Evolutionary conservation across 345 rosid species (phyloP).

Genomic region (Brassica nigra): DNA sequence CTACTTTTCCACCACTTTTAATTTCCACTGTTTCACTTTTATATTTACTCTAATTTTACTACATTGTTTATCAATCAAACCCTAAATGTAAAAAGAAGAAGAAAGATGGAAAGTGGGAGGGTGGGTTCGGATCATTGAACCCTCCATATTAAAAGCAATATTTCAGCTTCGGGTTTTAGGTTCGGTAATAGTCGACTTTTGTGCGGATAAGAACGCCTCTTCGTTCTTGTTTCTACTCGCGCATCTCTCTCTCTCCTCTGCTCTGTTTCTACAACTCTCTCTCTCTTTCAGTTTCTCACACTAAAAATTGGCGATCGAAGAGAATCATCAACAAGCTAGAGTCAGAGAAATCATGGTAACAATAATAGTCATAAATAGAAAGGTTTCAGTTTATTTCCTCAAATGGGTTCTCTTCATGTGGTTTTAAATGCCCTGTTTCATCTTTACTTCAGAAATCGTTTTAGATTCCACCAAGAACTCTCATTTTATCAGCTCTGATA

Average conservation of each 20-base stretch:
- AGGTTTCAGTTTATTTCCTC: background rate
- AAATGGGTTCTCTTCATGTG: conserved; percentile 17
- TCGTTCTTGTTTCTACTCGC: conserved; percentile 31
- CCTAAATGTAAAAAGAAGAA: conserved; percentile 9
- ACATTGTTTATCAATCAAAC: too few species aligned
- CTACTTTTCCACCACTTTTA: too few species aligned
- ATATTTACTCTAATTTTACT: too few species aligned
- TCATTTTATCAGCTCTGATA: conserved; percentile 10
- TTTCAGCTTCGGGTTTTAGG: conserved; percentile 35
- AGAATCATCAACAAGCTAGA: conserved; percentile 42
- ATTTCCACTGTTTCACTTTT: too few species aligned
- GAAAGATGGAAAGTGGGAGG: conserved; percentile 48
- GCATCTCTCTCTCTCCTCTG: conserved; percentile 17
- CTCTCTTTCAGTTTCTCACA: conserved; percentile 13
- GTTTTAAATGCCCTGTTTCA: conserved; percentile 31
- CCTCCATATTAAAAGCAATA: conserved; percentile 41
- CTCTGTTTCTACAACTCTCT: background rate
- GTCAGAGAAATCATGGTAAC: conserved; percentile 60
- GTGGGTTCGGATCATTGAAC: conserved; percentile 62
- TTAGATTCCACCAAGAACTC: background rate
- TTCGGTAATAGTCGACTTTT: conserved; percentile 38
- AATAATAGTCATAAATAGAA: background rate
- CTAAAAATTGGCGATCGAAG: conserved; percentile 71
- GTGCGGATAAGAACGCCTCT: conserved; percentile 72
- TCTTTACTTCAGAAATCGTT: conserved; percentile 13